phyloP scores from a whole-genome alignment of 331 rosid species.

The Quercus lobata region DNA sequence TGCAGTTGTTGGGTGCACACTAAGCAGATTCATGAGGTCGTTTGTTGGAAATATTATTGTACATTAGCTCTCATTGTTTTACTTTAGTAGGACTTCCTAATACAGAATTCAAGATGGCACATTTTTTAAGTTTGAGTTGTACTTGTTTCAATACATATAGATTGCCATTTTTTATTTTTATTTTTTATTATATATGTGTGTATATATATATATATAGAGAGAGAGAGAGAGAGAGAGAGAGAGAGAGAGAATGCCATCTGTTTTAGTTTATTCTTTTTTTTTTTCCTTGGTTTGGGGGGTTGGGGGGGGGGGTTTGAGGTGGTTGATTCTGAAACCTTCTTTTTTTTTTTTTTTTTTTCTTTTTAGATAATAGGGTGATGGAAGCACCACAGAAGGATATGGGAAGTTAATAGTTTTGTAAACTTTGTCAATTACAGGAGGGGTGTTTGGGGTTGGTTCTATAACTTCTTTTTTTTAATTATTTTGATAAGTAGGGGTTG shows the following conservation, averaged over 20 bases:
- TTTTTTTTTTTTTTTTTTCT: no score
- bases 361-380: no score
- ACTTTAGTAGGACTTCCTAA: background rate
- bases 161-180: background rate
- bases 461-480: no score
- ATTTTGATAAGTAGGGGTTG: no score
- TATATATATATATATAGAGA: no score
- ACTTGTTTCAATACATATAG: background rate
- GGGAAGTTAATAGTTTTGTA: no score
- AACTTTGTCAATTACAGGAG: no score
- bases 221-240: no score
- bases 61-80: background rate
- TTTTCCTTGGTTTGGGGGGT: background rate
- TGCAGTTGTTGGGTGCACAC: background rate
- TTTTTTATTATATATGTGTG: background rate
- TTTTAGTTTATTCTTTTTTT: background rate
- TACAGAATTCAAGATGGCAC: background rate
- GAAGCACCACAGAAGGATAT: no score
- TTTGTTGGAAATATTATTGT: background rate
- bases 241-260: no score
- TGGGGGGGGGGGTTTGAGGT: background rate
- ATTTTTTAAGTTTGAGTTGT: background rate
- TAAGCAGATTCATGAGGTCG: background rate
- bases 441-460: no score
- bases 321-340: no score